Evolutionary conservation across 2,329 filamentous ascomycete species (phyloP), one percentile per base, ranked within the genome.

Genomic region (Tolypocladium guangdongense): DNA sequence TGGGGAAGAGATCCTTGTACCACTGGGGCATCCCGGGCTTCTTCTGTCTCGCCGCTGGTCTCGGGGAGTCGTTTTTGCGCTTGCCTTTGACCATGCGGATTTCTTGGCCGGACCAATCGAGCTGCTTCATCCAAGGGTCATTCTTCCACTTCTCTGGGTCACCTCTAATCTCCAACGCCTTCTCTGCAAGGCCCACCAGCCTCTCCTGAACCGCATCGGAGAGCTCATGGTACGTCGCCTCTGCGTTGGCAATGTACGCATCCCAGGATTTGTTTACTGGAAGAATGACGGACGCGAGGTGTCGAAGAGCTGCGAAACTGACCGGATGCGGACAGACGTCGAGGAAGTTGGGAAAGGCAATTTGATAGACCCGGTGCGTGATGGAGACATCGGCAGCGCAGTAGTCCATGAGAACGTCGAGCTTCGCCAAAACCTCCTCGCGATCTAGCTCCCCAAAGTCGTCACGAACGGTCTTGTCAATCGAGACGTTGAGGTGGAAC

Each of bases 31-130:
- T 93, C 16, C 93, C 93, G 0, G 92, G 91, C 72, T 87, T 90
- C 76, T 97, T 99, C 67, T 99, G 93, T 47, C 87, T 78, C 12
- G 84, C 84, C 8, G 84, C 87, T 33, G 86, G 90, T 46, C 90
- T 78, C 2, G 87, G 86, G 12, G 86, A 84, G 53, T 95, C 89
- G 11, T 74, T 76, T 68, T 96, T 96, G 70, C 87, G 91, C 73
- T 93, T 96, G 4, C 86, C 87, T 66, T 96, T 97, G 24, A 83
- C 84, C 87, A 92, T 93, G 65, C 82, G 91, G 57, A 96, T 78
- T 67, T 95, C 89, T 69, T 97, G 91, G 4, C 89, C 90, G 1
- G 88, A 88, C 93, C 93, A 99, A 73, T 99, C 91, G 51, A 99
- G 79, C 73, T 99, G 93, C 58, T 79, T 80, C 63, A 99, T 70